Conservation (phyloP, 257 asterid genomes). For the Plantago elongata region DNA sequence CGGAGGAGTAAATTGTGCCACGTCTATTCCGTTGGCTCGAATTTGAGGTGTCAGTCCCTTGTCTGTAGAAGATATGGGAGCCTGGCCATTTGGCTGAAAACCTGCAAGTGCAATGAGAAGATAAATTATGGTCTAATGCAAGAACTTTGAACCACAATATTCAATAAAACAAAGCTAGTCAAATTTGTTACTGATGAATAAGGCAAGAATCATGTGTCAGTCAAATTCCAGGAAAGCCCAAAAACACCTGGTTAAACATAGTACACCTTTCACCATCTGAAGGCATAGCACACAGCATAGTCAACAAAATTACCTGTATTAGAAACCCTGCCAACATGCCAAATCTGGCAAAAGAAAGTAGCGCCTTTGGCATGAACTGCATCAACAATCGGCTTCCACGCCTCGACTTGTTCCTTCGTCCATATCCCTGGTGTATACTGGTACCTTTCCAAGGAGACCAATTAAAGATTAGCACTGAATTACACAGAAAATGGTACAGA, state of each 20-base stretch:
- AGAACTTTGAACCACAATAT: neutral
- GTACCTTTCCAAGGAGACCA: constrained; percentile 20
- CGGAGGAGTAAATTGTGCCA: constrained; percentile 47
- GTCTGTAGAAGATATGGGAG: constrained; percentile 63
- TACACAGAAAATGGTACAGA: neutral
- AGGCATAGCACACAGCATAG: neutral
- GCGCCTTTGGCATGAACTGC: constrained; percentile 55
- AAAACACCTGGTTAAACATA: too few species aligned
- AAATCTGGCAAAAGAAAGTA: constrained; percentile 46
- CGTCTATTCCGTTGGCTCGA: constrained; percentile 38
- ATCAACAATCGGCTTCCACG: constrained; percentile 48
- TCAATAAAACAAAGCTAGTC: neutral
- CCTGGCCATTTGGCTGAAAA: constrained; percentile 64
- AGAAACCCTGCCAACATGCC: constrained; percentile 44
- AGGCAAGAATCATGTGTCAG: too few species aligned
- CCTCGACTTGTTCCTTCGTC: constrained; percentile 44
- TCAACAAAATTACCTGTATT: constrained; percentile 25
- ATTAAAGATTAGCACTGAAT: neutral
- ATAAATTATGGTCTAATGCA: neutral
- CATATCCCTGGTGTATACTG: constrained; percentile 40
- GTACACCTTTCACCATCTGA: too few species aligned
- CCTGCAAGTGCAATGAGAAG: constrained; percentile 24
- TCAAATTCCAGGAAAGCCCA: too few species aligned
- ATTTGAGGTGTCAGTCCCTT: constrained; percentile 40
- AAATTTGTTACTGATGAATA: too few species aligned